These are phyloP conservation scores for Verticillium klebahnii DNA, from an alignment of 2,329 filamentous ascomycete species.

Conservation along the genomic window DNA sequence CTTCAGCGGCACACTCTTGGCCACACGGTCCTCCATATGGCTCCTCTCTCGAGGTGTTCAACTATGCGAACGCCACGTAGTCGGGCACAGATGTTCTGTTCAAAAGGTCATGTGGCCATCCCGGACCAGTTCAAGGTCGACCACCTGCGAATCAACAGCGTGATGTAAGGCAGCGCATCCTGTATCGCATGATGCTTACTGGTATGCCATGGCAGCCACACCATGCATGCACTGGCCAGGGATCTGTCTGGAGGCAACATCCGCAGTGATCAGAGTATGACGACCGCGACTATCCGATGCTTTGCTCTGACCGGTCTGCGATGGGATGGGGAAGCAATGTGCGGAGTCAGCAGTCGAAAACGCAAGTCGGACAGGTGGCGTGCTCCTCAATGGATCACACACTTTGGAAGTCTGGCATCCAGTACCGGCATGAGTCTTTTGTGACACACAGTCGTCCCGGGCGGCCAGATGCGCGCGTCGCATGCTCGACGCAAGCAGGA, in stretches of 20 bases:
- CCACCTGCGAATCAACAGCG: background rate
- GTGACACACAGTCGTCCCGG: no score
- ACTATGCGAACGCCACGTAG: background rate
- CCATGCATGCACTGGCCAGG: background rate
- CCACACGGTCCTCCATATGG: background rate
- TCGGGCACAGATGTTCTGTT: background rate
- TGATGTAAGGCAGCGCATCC: background rate
- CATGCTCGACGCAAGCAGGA: no score
- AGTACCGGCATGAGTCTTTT: no score
- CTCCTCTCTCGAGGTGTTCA: background rate
- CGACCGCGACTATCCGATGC: background rate
- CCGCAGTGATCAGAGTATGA: background rate
- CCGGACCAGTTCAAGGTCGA: background rate
- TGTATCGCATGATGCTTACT: background rate
- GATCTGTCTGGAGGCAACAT: background rate
- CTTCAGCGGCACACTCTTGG: background rate
- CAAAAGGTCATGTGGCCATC: background rate
- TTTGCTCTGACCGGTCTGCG: background rate
- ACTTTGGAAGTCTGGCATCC: no score
- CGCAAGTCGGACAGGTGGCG: no score
- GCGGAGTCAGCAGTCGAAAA: background rate
- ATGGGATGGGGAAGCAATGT: background rate
- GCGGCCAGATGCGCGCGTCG: no score
- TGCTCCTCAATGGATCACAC: no score
- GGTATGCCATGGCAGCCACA: background rate